phyloP scores from a whole-genome alignment of 805 yeast species.

The Candida incommunis region DNA sequence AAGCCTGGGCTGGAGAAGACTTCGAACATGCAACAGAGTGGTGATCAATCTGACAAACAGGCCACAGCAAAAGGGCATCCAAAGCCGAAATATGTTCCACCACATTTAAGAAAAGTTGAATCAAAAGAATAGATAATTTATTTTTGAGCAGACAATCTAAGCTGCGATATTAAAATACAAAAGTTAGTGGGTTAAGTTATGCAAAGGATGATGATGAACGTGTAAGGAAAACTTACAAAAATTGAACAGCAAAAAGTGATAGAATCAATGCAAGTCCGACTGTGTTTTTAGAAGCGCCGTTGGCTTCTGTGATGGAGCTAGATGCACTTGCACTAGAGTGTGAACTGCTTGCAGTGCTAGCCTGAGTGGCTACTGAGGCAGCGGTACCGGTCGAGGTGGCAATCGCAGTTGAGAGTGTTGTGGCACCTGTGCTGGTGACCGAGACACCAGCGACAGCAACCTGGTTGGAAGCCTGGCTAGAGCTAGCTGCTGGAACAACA shows the following conservation, averaged over 20 bases:
- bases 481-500: constrained; percentile 3
- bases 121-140: no score
- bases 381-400: not conserved
- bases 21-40: no score
- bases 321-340: not conserved
- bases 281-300: constrained; percentile 1
- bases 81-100: no score
- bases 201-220: not conserved
- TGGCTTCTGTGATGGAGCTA: not conserved
- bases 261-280: not conserved
- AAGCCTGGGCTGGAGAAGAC: no score
- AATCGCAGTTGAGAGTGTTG: not conserved
- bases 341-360: not conserved
- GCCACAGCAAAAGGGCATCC: no score
- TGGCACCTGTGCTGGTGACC: not conserved
- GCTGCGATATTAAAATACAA: no score
- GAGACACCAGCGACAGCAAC: not conserved
- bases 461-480: constrained; percentile 6
- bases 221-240: constrained; percentile 1
- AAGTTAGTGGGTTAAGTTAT: no score
- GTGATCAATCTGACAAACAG: no score
- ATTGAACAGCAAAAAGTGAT: not conserved
- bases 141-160: no score
- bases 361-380: not conserved
- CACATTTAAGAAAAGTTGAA: no score